These are phyloP conservation scores for Curvularia spicifera DNA, from an alignment of 2,329 filamentous ascomycete genomes.

Conservation along the genomic window DNA sequence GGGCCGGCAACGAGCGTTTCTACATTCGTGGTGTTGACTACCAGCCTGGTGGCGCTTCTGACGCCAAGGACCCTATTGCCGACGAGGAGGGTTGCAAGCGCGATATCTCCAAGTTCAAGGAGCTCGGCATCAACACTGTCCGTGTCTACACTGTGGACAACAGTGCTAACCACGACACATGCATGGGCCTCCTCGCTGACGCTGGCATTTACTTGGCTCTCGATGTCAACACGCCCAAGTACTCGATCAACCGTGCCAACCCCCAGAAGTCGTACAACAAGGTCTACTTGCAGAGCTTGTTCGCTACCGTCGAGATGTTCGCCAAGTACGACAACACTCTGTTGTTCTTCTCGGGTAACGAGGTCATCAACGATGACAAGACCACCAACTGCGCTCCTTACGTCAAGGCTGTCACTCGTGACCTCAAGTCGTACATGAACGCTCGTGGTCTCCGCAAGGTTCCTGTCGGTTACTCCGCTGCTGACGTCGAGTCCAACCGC, in stretches of 20 bases:
- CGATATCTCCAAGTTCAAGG: constrained; percentile 81
- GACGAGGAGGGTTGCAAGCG: constrained; percentile 73
- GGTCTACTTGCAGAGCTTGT: constrained; percentile 82
- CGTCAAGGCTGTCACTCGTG: constrained; percentile 73
- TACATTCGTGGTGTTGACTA: constrained; percentile 70
- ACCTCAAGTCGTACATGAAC: constrained; percentile 81
- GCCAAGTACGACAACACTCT: constrained; percentile 83
- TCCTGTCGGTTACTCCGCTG: constrained; percentile 81
- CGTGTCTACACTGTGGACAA: constrained; percentile 95
- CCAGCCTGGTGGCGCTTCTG: constrained; percentile 68
- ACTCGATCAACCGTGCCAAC: constrained; percentile 80
- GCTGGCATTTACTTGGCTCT: constrained; percentile 92
- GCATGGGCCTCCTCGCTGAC: constrained; percentile 80
- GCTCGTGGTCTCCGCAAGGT: constrained; percentile 71
- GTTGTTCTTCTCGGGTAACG: constrained; percentile 82
- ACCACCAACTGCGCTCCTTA: constrained; percentile 73
- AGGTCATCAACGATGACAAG: constrained; percentile 72
- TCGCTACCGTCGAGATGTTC: constrained; percentile 87
- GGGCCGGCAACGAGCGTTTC: constrained; percentile 65
- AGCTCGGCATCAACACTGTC: constrained; percentile 87
- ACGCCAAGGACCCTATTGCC: constrained; percentile 75
- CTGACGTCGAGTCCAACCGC: constrained; percentile 84
- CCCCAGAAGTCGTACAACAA: constrained; percentile 84
- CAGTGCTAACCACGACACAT: constrained; percentile 77
- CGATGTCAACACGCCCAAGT: constrained; percentile 88